These are phyloP conservation scores for barrel medic (Medicago truncatula) DNA, from an alignment of 306 rosid species.

Conservation along the genomic window MtrunA17r5.0-ANR NC_053048.1:7166001-7166500, in stretches of 20 bases:
- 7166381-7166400: not conserved
- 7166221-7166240: not conserved
- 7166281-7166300: not conserved
- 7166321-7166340: not conserved
- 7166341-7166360: not conserved
- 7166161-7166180: too few relatives aligned
- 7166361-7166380: not conserved
- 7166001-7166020: too few relatives aligned
- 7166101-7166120: too few relatives aligned
- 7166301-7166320: not conserved
- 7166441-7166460: conserved; percentile 23
- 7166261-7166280: not conserved
- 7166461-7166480: conserved; percentile 30
- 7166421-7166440: not conserved
- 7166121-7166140: too few relatives aligned
- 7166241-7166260: not conserved
- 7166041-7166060: too few relatives aligned
- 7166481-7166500: conserved; percentile 63
- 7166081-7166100: too few relatives aligned
- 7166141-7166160: too few relatives aligned
- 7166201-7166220: not conserved
- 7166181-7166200: too few relatives aligned
- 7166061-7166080: too few relatives aligned
- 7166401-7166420: not conserved
- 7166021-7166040: too few relatives aligned